Percentiles rank a stretch among this genome's conserved stretches.
phyloP scores from a whole-genome alignment of 768 basidiomycete genomes.

The Phylloporus sp. region DNA sequence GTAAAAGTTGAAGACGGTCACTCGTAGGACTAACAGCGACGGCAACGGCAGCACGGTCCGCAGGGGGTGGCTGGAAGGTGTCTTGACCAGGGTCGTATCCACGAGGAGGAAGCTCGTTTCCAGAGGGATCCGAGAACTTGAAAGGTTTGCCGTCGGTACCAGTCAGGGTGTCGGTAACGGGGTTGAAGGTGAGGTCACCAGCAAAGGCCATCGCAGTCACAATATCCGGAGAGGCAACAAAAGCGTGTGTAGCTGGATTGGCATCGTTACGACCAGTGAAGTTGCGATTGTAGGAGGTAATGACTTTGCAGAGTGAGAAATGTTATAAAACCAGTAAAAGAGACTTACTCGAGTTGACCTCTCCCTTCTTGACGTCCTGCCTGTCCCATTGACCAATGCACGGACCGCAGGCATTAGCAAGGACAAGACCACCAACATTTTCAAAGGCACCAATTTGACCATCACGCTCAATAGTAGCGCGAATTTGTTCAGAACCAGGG shows the following conservation, averaged over 20 bases:
- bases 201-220: constrained; percentile 97
- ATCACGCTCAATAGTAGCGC: constrained; percentile 96
- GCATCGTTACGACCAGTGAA: constrained; percentile 99
- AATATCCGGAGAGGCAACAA: constrained; percentile 90
- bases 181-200: constrained; percentile 95
- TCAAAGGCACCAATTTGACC: constrained; percentile 90
- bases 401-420: constrained; percentile 98
- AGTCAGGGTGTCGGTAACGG: constrained; percentile 81
- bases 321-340: neutral
- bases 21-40: constrained; percentile 84
- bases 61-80: constrained; percentile 94
- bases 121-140: constrained; percentile 92
- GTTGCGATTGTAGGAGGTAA: constrained; percentile 99
- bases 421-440: constrained; percentile 82
- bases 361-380: constrained; percentile 94
- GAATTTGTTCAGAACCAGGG: constrained; percentile 96
- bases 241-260: constrained; percentile 97
- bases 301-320: constrained; percentile 49
- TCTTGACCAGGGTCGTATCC: constrained; percentile 97
- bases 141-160: constrained; percentile 94
- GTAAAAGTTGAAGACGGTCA: constrained; percentile 86
- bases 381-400: constrained; percentile 99
- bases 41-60: constrained; percentile 73
- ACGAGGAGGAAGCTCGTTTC: constrained; percentile 88
- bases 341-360: constrained; percentile 85